phyloP scores from a whole-genome alignment of 2,329 filamentous ascomycete genomes.

The Aaosphaeria pasadenensis region DNA sequence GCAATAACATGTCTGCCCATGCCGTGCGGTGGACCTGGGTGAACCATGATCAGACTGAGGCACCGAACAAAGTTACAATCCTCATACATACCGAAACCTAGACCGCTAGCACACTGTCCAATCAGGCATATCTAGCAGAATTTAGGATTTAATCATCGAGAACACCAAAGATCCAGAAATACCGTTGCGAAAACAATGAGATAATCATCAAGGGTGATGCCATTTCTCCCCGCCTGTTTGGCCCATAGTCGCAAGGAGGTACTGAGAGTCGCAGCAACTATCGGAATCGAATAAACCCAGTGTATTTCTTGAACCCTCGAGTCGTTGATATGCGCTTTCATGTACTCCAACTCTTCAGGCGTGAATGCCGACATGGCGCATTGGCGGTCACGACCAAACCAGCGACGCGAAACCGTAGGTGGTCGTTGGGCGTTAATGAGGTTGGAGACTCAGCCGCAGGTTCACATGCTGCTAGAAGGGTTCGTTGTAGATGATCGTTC shows the following conservation, averaged over 20 bases:
- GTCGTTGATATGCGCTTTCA: slow-evolving; percentile 25
- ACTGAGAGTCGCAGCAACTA: slow-evolving; percentile 21
- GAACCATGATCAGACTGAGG: not conserved
- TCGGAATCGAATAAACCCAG: slow-evolving; percentile 31
- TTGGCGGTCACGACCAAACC: not conserved
- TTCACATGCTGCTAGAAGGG: too few relatives aligned
- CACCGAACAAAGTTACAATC: too few relatives aligned
- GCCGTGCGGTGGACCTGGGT: slow-evolving; percentile 26
- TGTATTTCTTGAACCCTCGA: slow-evolving; percentile 26
- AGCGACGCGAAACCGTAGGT: too few relatives aligned
- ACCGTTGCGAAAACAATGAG: slow-evolving; percentile 29
- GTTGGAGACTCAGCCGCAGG: too few relatives aligned
- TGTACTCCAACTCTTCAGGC: slow-evolving; percentile 24
- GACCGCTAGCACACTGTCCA: slow-evolving; percentile 24
- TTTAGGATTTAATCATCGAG: not conserved
- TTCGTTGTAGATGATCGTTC: too few relatives aligned
- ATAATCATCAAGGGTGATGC: slow-evolving; percentile 32
- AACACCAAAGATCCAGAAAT: slow-evolving; percentile 4
- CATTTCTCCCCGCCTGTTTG: slow-evolving; percentile 26
- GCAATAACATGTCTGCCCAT: slow-evolving; percentile 32
- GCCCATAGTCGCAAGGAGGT: slow-evolving; percentile 27
- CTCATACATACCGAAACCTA: slow-evolving; percentile 20
- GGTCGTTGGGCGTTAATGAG: too few relatives aligned
- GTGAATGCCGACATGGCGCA: slow-evolving; percentile 24
- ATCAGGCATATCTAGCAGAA: slow-evolving; percentile 23